phyloP scores from a whole-genome alignment of 306 rosid species.

The Rosa lucieae region DNA sequence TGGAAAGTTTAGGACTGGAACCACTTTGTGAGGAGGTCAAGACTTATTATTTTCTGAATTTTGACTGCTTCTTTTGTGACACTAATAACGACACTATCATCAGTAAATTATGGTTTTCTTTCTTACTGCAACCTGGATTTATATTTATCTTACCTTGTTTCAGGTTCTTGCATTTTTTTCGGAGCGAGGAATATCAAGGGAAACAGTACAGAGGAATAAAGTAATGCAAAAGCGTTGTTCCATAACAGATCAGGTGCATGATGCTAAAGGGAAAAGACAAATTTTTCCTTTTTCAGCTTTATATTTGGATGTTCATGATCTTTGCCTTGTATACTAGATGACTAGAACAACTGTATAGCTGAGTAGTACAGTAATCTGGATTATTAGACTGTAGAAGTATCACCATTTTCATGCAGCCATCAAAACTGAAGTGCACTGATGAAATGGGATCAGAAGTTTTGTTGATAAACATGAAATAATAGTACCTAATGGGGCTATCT shows the following conservation, averaged over 20 bases:
- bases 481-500: background rate
- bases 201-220: conserved; percentile 67
- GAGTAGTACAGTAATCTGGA: conserved; percentile 9
- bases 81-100: conserved; percentile 1
- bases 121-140: conserved; percentile 16
- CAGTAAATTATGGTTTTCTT: conserved; percentile 19
- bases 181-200: conserved; percentile 66
- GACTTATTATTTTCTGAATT: conserved; percentile 1
- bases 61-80: conserved; percentile 4
- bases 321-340: conserved; percentile 15
- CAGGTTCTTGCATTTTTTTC: conserved; percentile 74
- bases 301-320: conserved; percentile 6
- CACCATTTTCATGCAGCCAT: background rate
- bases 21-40: conserved; percentile 83
- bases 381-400: background rate
- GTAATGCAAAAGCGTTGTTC: conserved; percentile 60
- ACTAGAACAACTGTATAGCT: conserved; percentile 3
- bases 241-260: conserved; percentile 60
- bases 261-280: conserved; percentile 7
- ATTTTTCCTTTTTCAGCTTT: background rate
- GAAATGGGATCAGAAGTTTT: background rate
- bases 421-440: background rate
- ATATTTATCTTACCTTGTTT: conserved; percentile 33
- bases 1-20: conserved; percentile 63
- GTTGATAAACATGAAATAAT: background rate